Base-by-base conservation (phyloP, 176 grass and related monocot genomes). In the Triticum monococcum region DNA sequence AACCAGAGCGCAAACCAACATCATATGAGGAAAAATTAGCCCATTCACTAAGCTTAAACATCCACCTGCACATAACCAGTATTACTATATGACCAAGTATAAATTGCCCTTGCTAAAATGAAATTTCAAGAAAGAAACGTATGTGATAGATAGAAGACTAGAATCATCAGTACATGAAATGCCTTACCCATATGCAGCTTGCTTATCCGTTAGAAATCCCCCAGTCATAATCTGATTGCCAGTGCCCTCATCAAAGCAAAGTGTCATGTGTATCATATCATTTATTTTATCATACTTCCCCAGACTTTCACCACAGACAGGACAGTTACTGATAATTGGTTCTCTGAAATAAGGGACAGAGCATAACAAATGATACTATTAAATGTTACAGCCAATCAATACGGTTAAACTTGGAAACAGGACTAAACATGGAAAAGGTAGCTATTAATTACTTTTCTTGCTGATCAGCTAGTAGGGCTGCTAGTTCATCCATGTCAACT, bases 1-100 rank as follows among this genome's bases (percentile, higher is more conserved):
- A 99, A 67, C 97, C 97, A 56, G 93, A 89, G 17, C 60, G 81
- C 87, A 96, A 91, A 75, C 97, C 97, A 99, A 99, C 87, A 88
- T 94, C 94, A 79, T 99, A 99, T 4, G 90, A 91, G 12, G 97
- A 94, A 86, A 88, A 78, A 92, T 96, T 92, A 45, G 87, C 90
- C 94, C 97, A 99, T 45, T 99, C 97, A 80, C 94, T 99, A 74
- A 99, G 87, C 87, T 96, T 96, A 89, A 99, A 99, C 92, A 96
- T 96, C 97, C 94, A 96, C 60, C 97, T 99, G 87, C 52, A 87
- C 20, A 79, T 68, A 61, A 61, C 36, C 81, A 89, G 14, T 76
- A 52, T 76, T 76, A 76, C 45, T 81, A 84, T 79, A 73, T 84
- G 82, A 86, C 23, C 43, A 56, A 71, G 60, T 22, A 80, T 65